Base-by-base conservation (phyloP, 1,139 yeast genomes). In the Entelexis sorbosivorans region DNA sequence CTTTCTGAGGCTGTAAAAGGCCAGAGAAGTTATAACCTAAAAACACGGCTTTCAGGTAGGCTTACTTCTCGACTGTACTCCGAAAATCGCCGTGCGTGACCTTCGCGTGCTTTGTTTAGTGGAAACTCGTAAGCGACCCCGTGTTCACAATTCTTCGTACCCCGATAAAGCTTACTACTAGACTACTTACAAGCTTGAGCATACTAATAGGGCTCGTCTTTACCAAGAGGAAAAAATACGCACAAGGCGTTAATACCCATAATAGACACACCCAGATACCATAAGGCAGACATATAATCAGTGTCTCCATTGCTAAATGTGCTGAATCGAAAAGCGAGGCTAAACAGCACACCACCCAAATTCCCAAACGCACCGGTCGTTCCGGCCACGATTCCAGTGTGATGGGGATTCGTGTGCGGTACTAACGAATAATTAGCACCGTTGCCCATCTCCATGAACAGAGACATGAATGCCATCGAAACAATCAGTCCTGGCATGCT, bases 361-460 rank as follows among this genome's bases (percentile, higher is more conserved):
- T 66, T 66, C 19, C 70, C 70, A 36, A 63, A 58, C 1, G 66
- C 66, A 34, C 70, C 70, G 9, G 69, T 61, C 7, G 61, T 57
- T 33, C 70, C 70, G 13, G 68, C 59, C 19, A 66, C 67, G 38
- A 65, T 61, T 45, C 70, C 70, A n/a, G 66, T 61, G 47, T 63
- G 67, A 43, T 60, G 60, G 31, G 65, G 65, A 49, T 64, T 63
- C 34, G 65, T 59, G 48, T 65, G 66, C 3, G 69, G 69, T 11
- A 66, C 69, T 8, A 64, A 52, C 1, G 68, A 58, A 54, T 63
- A 66, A 47, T 64, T 64, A n/a, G 70, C 69, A 48, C 70, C 70
- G 48, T 66, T 66, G 20, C 64, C 69, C 61, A 66, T 66, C 47
- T 66, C 70, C 67, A 66, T 64, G 45, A 64, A 66, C 24, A 64